These are phyloP conservation scores for Globisporangium middletonii DNA, from an alignment of 352 stramenopile species.

Conservation along the genomic window DNA sequence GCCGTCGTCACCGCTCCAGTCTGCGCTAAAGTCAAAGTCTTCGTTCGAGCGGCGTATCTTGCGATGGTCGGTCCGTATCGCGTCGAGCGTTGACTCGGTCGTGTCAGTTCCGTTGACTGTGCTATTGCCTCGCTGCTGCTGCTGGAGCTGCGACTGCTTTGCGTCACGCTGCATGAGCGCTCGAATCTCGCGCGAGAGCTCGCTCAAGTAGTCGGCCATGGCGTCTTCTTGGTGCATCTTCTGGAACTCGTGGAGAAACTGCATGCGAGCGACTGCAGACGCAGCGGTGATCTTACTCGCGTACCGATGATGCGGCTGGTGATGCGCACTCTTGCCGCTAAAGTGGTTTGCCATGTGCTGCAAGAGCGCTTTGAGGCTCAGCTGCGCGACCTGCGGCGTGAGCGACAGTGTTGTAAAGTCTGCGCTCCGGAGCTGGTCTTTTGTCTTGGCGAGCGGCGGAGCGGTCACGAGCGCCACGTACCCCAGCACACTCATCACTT, in stretches of 20 bases:
- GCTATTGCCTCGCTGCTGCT: background rate
- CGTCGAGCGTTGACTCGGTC: background rate
- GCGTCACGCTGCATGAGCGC: background rate
- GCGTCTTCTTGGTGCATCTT: conserved; percentile 52
- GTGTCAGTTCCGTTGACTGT: background rate
- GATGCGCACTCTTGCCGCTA: conserved; percentile 13
- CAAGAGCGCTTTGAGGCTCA: conserved; percentile 45
- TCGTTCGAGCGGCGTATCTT: background rate
- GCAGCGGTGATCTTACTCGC: conserved; percentile 32
- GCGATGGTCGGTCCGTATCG: background rate
- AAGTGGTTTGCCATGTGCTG: conserved; percentile 50
- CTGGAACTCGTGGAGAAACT: conserved; percentile 51
- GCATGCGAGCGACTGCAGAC: conserved; percentile 28
- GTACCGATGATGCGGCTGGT: conserved; percentile 2
- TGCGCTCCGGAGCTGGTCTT: conserved; percentile 12
- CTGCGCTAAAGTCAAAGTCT: conserved; percentile 11
- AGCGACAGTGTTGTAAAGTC: conserved; percentile 3
- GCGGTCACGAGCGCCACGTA: conserved; percentile 26
- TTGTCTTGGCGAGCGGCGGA: conserved; percentile 25
- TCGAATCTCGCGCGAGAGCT: conserved; percentile 7
- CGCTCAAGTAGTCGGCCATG: conserved; percentile 48
- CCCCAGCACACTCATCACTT: conserved; percentile 12
- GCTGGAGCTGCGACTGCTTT: background rate
- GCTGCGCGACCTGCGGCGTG: conserved; percentile 25
- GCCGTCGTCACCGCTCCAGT: conserved; percentile 12